These are phyloP conservation scores for Gastrodia elata DNA, from an alignment of 106 monocot genomes.

Conservation along the genomic window DNA sequence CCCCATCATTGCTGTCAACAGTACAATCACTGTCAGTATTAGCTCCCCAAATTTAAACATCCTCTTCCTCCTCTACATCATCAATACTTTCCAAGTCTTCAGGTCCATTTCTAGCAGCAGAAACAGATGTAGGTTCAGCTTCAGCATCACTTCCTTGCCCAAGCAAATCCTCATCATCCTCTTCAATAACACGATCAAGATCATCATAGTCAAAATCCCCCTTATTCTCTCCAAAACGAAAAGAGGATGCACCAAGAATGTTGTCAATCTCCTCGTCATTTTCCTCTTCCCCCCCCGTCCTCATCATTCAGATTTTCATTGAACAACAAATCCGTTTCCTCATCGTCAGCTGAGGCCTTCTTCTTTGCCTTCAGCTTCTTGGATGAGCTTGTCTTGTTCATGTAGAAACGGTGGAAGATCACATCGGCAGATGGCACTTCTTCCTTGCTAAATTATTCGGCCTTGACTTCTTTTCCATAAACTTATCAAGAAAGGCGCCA, in stretches of 20 bases:
- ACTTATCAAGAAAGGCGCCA: constrained; percentile 82
- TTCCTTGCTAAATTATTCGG: constrained; percentile 49
- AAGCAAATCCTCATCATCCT: constrained; percentile 77
- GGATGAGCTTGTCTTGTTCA: constrained; percentile 53
- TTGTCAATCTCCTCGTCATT: constrained; percentile 68
- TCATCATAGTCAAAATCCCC: constrained; percentile 79
- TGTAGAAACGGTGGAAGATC: constrained; percentile 86
- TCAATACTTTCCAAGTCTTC: neutral
- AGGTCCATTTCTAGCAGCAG: constrained; percentile 2
- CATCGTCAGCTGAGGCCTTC: constrained; percentile 26
- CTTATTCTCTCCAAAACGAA: constrained; percentile 18
- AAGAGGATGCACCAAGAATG: constrained; percentile 28
- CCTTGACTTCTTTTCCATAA: constrained; percentile 96
- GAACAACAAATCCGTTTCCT: constrained; percentile 29
- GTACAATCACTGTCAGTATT: constrained; percentile 7
- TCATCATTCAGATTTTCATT: constrained; percentile 24
- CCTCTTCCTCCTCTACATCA: constrained; percentile 11
- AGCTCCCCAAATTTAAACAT: constrained; percentile 17
- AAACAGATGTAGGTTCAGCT: neutral
- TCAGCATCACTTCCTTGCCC: constrained; percentile 46
- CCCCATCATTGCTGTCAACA: constrained; percentile 10
- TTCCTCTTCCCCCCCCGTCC: no score
- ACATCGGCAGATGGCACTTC: constrained; percentile 91
- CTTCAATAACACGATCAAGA: constrained; percentile 47
- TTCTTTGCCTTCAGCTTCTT: constrained; percentile 48